Percentiles rank a stretch among this genome's conserved stretches.
Evolutionary conservation across 805 yeast genomes (phyloP).

Genomic region (fission yeast (Schizosaccharomyces pombe)): DNA sequence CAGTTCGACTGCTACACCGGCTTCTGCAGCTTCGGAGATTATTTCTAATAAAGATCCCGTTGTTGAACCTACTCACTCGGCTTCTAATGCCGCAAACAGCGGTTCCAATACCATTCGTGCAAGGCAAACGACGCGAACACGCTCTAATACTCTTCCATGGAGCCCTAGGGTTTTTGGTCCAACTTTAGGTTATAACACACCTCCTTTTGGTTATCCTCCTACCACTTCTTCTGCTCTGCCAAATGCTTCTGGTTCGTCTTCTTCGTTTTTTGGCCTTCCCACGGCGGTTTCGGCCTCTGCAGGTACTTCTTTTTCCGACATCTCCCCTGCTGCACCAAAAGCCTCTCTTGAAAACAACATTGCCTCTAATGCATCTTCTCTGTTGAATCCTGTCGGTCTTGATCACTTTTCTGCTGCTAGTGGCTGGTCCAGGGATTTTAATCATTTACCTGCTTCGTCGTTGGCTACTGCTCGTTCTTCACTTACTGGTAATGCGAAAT

Average conservation of each 20-base stretch:
- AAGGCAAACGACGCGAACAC: not conserved
- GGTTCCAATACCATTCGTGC: not conserved
- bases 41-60: not conserved
- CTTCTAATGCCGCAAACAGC: not conserved
- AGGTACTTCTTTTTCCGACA: no score
- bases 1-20: not conserved
- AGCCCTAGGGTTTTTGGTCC: not conserved
- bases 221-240: not conserved
- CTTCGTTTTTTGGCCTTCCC: no score
- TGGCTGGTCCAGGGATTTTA: no score
- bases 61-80: not conserved
- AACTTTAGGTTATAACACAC: not conserved
- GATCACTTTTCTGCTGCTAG: no score
- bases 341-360: no score
- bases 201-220: not conserved
- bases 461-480: no score
- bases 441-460: no score
- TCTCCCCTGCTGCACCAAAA: no score
- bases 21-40: not conserved
- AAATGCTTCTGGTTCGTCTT: not conserved
- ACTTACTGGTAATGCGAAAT: no score
- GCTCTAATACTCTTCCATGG: conserved; percentile 1
- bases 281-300: not conserved
- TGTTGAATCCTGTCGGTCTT: no score
- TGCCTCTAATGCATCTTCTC: no score